Base-by-base conservation (phyloP, 2,329 filamentous ascomycete genomes). In the Cordyceps cicadae region DNA sequence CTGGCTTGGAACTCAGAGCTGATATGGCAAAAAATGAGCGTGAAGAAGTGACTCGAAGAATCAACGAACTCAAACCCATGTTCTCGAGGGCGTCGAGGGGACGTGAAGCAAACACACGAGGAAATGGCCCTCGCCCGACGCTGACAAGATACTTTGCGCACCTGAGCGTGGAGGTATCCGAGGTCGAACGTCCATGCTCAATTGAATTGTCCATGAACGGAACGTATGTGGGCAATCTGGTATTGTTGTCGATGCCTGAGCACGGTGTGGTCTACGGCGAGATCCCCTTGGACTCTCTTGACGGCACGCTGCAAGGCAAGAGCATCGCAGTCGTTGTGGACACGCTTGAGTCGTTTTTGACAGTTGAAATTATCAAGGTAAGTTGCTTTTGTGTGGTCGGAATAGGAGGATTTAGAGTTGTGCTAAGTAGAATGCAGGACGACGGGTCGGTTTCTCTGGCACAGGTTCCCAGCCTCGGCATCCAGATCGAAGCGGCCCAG, bases 241-340 rank as follows among this genome's bases (percentile, higher is more conserved):
- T 73, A 1, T 67, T 77, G 53, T 72, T 76, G 71, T 66, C 65
- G 61, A 71, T 72, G 64, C 75, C 73, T 24, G 62, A 65, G 2
- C 62, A 59, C 14, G 75, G 73, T 53, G 69, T 63, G 32, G 52
- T 71, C 6, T 63, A 73, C 61, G 73, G 71, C 29, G 67, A 66
- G 26, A 68, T 75, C 43, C 73, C 79, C 53, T 73, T 79, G 54
- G 74, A 76, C 62, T 85, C 87, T 66, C 88, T 60, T 12, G 12
- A 41, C 11, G 14, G 9, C 21, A 3, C 5, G 7, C 11, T 60
- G 24, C 41, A 26, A 17, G 58, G 43, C 43, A 54, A 54, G 26
- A 43, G 12, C 32, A 45, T 32, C 29, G 11, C 32, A 12, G 58
- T n/a, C 19, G 17, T 54, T 24, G 5, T 43, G 21, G 24, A 60